These are phyloP conservation scores for Macrophomina phaseolina DNA, from an alignment of 2,329 filamentous ascomycete species.

Conservation along the genomic window DNA sequence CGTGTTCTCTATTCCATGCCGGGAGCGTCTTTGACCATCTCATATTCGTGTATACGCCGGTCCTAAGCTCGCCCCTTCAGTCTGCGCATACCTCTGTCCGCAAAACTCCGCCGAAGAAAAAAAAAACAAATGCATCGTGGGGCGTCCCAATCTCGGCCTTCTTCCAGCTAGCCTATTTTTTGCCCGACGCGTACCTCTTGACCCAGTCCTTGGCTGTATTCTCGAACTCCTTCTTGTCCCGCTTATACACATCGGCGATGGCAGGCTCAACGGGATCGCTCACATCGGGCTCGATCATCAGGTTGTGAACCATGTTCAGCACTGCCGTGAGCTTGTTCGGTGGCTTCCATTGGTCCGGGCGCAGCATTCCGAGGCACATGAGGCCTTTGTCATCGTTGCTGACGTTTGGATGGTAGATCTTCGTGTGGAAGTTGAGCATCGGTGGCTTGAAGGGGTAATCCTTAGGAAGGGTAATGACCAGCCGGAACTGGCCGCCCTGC, in stretches of 20 bases:
- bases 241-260: constrained; percentile 84
- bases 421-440: constrained; percentile 78
- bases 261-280: constrained; percentile 87
- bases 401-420: constrained; percentile 95
- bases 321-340: constrained; percentile 77
- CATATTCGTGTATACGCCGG: background rate
- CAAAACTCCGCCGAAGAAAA: constrained; percentile 11
- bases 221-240: constrained; percentile 71
- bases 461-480: constrained; percentile 73
- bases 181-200: constrained; percentile 68
- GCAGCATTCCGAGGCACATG: constrained; percentile 85
- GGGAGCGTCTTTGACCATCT: background rate
- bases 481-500: constrained; percentile 73
- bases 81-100: constrained; percentile 15
- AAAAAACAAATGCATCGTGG: constrained; percentile 8
- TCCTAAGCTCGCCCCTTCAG: background rate
- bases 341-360: constrained; percentile 91
- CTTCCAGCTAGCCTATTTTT: constrained; percentile 27
- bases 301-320: constrained; percentile 74
- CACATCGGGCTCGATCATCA: constrained; percentile 81
- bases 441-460: constrained; percentile 94
- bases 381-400: constrained; percentile 83
- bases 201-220: constrained; percentile 78
- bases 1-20: constrained; percentile 6
- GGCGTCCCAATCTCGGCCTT: background rate